Base-by-base conservation (phyloP, 2,329 filamentous ascomycete species). In the Onygenales sp. region DNA sequence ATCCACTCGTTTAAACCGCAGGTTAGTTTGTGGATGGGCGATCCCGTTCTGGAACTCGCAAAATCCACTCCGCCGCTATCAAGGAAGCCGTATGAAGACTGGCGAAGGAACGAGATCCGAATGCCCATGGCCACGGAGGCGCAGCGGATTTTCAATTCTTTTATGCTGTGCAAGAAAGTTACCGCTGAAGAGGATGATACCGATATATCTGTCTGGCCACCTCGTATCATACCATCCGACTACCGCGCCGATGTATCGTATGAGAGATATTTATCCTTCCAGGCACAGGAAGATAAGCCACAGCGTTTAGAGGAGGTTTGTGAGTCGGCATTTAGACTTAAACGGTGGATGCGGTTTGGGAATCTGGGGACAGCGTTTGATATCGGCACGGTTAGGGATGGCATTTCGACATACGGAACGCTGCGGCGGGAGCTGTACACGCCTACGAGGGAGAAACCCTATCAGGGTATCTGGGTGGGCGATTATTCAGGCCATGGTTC, bases 401-500 rank as follows among this genome's bases (percentile, higher is more conserved):
- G 77, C 43, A 71, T 83, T 14, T 74, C 75, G 2, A 84, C 80
- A 0, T 85, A 82, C 61, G 88, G 86, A 0, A 94, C 90, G 0
- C 74, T 97, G 1, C 83, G 89, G 43, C 80, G 83, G 2, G 73
- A 72, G 2, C 70, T 86, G n/a, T 96, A 95, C 65, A 93, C 83
- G 0, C 89, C 92, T 0, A 95, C 90, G 0, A 67, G 73, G 8
- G 77, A 84, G 52, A 92, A 90, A 65, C 91, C 90, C 0, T 96
- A 85, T 75, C 83, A 89, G 57, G 92, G 92, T 0, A 88, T 98
- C 33, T 97, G 88, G 87, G 86, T 90, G 13, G 91, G 91, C 0
- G 91, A 96, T 66, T 96, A 95, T 63, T 86, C 83, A 31, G 83
- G 82, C 0, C 91, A 97, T 62, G 90, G 91, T 0, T 91, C 86